Conservation (phyloP, 805 yeast genomes). For the Diddensiella transvaalensis region DNA sequence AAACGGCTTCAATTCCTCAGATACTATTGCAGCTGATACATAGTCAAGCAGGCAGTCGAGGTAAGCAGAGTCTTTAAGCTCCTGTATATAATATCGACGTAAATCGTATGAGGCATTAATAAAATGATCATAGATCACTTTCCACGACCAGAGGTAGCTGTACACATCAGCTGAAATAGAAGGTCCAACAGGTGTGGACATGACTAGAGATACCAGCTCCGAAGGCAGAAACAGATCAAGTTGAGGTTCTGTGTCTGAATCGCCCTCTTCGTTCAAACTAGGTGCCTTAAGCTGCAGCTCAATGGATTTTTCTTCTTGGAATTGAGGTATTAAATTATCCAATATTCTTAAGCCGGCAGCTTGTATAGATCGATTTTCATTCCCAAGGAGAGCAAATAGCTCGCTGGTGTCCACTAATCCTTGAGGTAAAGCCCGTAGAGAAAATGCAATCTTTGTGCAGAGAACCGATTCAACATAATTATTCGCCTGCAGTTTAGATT, state of each 20-base stretch:
- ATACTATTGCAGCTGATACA: conserved; percentile 40
- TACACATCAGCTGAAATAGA: conserved; percentile 1
- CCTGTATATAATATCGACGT: conserved; percentile 56
- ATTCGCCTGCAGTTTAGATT: conserved; percentile 10
- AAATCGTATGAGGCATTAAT: conserved; percentile 61
- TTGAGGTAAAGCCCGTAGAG: conserved; percentile 8
- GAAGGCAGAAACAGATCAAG: conserved; percentile 4
- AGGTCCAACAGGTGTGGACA: conserved; percentile 15
- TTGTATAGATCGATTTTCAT: conserved; percentile 23
- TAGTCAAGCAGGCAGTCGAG: conserved; percentile 50
- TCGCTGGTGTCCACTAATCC: conserved; percentile 14
- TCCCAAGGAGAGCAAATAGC: conserved; percentile 36
- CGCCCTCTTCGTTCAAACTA: conserved; percentile 29
- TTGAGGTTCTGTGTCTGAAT: conserved; percentile 19
- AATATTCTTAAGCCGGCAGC: conserved; percentile 22
- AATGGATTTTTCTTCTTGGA: conserved; percentile 27
- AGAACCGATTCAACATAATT: conserved; percentile 9
- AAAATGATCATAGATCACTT: conserved; percentile 57
- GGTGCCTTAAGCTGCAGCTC: conserved; percentile 42
- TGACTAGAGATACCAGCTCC: conserved; percentile 7
- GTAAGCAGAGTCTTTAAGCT: conserved; percentile 48
- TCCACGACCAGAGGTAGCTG: conserved; percentile 50
- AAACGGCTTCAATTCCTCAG: conserved; percentile 4
- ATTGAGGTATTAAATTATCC: conserved; percentile 15
- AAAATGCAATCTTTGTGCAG: conserved; percentile 11